phyloP scores from a whole-genome alignment of 345 rosid genomes.

The Dimocarpus longan region DNA sequence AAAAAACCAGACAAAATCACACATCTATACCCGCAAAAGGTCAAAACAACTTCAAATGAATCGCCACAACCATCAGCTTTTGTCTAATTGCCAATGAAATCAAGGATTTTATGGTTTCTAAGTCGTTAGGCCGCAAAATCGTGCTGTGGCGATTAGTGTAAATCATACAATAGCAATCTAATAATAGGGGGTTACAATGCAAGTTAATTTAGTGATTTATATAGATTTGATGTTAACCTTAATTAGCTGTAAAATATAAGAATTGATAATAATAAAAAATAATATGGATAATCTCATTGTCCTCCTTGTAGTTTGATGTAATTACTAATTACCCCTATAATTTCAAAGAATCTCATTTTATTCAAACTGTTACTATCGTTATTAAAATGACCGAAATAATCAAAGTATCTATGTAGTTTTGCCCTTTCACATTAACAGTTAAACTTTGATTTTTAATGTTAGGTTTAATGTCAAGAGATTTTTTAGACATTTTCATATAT shows the following conservation, averaged over 20 bases:
- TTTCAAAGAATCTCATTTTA: too few species aligned
- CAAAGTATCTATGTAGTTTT: too few species aligned
- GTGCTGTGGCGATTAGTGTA: neutral
- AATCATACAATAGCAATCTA: neutral
- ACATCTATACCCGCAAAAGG: neutral
- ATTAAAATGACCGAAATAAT: too few species aligned
- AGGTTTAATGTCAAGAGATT: too few species aligned
- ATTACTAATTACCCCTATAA: too few species aligned
- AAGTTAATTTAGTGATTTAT: neutral
- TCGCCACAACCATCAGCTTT: constrained; percentile 4
- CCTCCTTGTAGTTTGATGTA: too few species aligned
- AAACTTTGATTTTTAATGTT: too few species aligned
- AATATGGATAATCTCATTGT: too few species aligned
- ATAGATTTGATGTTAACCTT: neutral
- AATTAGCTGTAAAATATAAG: constrained; percentile 6
- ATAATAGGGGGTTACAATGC: neutral
- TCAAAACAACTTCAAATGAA: neutral
- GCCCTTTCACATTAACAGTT: too few species aligned
- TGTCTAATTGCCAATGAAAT: neutral
- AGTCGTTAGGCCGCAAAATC: neutral
- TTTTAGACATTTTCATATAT: too few species aligned
- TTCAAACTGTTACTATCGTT: too few species aligned
- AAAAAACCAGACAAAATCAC: neutral
- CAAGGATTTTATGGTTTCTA: neutral
- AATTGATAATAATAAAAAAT: too few species aligned